A percentile compares a stretch with the other conserved stretches of the same genome.
Evolutionary conservation across 2,329 filamentous ascomycete genomes (phyloP).

Genomic region (Chalaropsis ovoidea): DNA sequence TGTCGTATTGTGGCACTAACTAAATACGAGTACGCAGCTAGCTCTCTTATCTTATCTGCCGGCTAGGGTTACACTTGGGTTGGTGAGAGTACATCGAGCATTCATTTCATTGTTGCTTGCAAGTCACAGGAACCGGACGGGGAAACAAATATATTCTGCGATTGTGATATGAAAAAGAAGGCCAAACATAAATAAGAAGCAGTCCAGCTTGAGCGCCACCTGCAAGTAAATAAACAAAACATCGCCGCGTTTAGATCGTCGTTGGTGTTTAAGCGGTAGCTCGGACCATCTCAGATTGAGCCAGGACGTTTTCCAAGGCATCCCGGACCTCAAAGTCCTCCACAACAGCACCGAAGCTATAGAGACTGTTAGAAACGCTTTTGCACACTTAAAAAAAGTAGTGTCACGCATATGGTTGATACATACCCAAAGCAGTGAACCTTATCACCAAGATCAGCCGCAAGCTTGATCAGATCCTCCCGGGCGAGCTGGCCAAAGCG

Average conservation of each 20-base stretch:
- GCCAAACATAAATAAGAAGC: not conserved
- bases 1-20: not conserved
- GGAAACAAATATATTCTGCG: not conserved
- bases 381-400: not conserved
- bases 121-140: not conserved
- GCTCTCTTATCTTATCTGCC: conserved; percentile 2
- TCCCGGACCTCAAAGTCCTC: conserved; percentile 64
- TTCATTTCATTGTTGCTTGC: not conserved
- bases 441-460: conserved; percentile 65
- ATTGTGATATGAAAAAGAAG: not conserved
- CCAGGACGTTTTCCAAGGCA: conserved; percentile 62
- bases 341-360: conserved; percentile 53
- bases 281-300: conserved; percentile 28
- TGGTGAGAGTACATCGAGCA: not conserved
- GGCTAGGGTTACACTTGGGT: not conserved
- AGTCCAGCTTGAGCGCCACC: not conserved
- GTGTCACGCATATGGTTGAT: conserved; percentile 13
- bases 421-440: conserved; percentile 86
- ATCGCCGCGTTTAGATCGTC: not conserved
- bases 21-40: not conserved
- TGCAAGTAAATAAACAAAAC: not conserved
- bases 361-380: conserved; percentile 17
- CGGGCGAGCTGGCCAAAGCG: conserved; percentile 54
- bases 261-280: not conserved
- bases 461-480: conserved; percentile 61